phyloP scores from a whole-genome alignment of 768 basidiomycete species.

The Tulasnella sp. region DNA sequence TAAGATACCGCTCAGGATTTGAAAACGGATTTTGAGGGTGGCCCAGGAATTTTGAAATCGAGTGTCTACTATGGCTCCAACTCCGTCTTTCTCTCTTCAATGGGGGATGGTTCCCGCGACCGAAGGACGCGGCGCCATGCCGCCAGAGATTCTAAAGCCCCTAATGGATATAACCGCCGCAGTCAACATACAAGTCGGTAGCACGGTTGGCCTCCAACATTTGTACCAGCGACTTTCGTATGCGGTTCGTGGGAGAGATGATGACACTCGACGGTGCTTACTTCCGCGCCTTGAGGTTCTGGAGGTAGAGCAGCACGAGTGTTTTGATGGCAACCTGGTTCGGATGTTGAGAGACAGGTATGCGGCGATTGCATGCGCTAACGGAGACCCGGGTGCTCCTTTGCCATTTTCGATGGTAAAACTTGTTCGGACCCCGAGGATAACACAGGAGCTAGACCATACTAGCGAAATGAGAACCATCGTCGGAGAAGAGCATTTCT shows the following conservation, averaged over 20 bases:
- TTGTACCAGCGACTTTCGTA: not conserved
- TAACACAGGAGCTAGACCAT: not conserved
- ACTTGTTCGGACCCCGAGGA: not conserved
- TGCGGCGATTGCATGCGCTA: not conserved
- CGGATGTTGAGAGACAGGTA: not conserved
- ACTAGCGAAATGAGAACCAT: not conserved
- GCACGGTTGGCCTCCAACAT: not conserved
- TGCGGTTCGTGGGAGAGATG: not conserved
- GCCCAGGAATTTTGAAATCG: too few species aligned
- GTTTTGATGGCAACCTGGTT: not conserved
- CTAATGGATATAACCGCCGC: too few species aligned
- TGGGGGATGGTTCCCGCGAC: too few species aligned
- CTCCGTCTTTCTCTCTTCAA: too few species aligned
- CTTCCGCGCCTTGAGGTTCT: not conserved
- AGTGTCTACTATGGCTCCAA: too few species aligned
- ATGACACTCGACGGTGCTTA: not conserved
- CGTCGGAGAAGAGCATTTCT: not conserved
- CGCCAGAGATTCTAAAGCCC: too few species aligned
- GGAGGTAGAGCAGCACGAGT: not conserved
- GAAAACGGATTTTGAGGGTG: too few species aligned
- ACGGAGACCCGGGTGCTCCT: not conserved
- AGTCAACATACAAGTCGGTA: too few species aligned
- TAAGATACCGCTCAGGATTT: too few species aligned
- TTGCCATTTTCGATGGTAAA: not conserved
- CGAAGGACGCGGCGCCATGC: too few species aligned